Evolutionary conservation across 2,329 filamentous ascomycete genomes (phyloP), one percentile per base, ranked within the genome.

Genomic region (Drechslera avenae): DNA sequence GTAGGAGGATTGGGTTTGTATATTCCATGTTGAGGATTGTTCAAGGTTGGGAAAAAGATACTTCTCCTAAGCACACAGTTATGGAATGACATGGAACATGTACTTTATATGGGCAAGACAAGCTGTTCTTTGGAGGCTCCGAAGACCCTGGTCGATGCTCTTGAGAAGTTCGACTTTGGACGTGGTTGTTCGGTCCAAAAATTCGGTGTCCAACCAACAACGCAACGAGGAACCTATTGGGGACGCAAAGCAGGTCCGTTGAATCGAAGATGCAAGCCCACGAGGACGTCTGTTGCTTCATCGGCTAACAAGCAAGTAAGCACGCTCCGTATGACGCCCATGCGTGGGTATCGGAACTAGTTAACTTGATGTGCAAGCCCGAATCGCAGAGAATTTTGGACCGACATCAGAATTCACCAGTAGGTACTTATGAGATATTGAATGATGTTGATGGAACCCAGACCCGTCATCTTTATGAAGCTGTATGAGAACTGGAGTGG

Each of bases 321-420:
- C 32, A 28, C 8, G 16, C 19, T 10, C 35, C 31, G 23, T 14
- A 13, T 13, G 21, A 44, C 14, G 31, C 41, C 5, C 41, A 44
- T 16, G 19, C 16, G 12, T 28, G 19, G 19, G n/a, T 35, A n/a
- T 23, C n/a, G 8, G 28, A 28, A 10, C 17, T 35, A 34, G 31
- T 34, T 12, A 44, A 26, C 31, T 23, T 35, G 19, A 14, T 44
- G 19, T 44, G 42, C 33, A 45, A 37, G 16, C 42, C 33, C 9
- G 16, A 37, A 30, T 45, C 23, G 10, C 21, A 37, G 23, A 37
- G 19, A 12, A 31, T 45, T 13, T 16, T 37, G 14, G 42, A 45
- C 16, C 12, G 23, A 37, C 42, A 45, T 12, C 21, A 37, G 23
- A 45, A 45, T 23, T 13, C 37, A 5, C 33, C 43, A n/a, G 17